These are phyloP conservation scores for Fragilaria radians DNA, from an alignment of 108 stramenopile genomes.

Conservation along the genomic window DNA sequence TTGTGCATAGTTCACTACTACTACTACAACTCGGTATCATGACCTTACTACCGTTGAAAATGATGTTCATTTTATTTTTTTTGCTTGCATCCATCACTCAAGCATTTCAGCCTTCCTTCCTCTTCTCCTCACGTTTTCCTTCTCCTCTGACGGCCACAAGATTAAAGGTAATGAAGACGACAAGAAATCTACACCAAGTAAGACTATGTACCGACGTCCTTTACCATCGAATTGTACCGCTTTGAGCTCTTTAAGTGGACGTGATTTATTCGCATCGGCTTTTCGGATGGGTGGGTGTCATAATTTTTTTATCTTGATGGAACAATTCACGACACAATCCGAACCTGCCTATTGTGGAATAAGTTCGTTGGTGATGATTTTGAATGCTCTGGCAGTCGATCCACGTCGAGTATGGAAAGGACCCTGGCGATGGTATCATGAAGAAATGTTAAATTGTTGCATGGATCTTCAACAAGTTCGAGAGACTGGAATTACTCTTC, in stretches of 20 bases:
- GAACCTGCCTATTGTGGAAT: conserved; percentile 97
- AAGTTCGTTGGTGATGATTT: conserved; percentile 79
- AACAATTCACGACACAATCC: conserved; percentile 72
- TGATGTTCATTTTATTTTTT: no score
- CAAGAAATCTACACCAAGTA: background rate
- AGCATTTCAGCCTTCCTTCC: no score
- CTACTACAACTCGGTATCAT: no score
- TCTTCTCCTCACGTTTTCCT: no score
- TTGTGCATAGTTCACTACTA: no score
- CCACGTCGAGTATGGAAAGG: conserved; percentile 90
- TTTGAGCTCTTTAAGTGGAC: conserved; percentile 53
- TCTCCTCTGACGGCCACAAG: no score
- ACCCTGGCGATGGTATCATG: conserved; percentile 93
- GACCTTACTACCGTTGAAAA: no score
- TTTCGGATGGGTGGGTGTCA: conserved; percentile 34
- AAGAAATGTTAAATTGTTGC: conserved; percentile 87
- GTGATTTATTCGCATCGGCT: conserved; percentile 42
- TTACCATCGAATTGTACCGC: conserved; percentile 57
- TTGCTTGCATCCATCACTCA: no score
- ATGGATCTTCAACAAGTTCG: conserved; percentile 64
- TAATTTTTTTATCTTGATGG: conserved; percentile 63
- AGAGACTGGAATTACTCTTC: conserved; percentile 63
- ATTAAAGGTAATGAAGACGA: no score
- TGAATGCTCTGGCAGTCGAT: conserved; percentile 93
- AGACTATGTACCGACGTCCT: conserved; percentile 45